Base-by-base conservation (phyloP, 257 asterid genomes). In the Verbena officinalis region DNA sequence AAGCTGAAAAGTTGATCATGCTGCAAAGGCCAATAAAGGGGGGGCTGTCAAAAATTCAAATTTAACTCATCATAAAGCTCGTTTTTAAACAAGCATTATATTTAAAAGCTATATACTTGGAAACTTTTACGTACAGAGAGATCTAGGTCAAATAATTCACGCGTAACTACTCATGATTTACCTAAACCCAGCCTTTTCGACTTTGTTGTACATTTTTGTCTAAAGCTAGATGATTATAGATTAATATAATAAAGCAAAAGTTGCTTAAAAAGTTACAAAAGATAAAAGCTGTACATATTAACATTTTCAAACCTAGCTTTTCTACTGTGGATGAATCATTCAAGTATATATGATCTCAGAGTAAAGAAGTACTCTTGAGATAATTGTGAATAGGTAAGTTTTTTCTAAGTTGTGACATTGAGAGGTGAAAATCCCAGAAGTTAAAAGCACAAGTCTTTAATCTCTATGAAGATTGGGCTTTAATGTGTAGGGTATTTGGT, bases 111-210 rank as follows among this genome's bases (percentile, higher is more conserved):
- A 56, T 30, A 36, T 21, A 16, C 44, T 33, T 5, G 20, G 15
- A 44, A 1, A 38, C 15, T 12, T 33, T 38, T 15, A 20, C 3
- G 31, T 53, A 20, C 15, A 24, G 36, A 27, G 22, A 45, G 50
- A n/a, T n/a, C n/a, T n/a, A n/a, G 72, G 72, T 43, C 73, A 65
- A 72, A 51, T 52, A 34, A 54, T 43, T 59, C 21, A 48, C 42
- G 73, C 73, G 8, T 55, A 51, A 40, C 56, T 9, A 10, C 71
- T 62, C 59, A 52, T 53, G 20, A 51, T 59, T 55, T 43, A 51
- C 48, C 57, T 33, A 65, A 69, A 54, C n/a, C 50, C 62, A 31
- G 62, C 79, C 54, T 80, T 76, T 20, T 24, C 68, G 75, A 80
- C 70, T 67, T 73, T 62, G 60, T 9, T 27, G 65, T 71, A 49